phyloP scores from a whole-genome alignment of 2,329 filamentous ascomycete genomes.

The Botrytis pseudocinerea region DNA sequence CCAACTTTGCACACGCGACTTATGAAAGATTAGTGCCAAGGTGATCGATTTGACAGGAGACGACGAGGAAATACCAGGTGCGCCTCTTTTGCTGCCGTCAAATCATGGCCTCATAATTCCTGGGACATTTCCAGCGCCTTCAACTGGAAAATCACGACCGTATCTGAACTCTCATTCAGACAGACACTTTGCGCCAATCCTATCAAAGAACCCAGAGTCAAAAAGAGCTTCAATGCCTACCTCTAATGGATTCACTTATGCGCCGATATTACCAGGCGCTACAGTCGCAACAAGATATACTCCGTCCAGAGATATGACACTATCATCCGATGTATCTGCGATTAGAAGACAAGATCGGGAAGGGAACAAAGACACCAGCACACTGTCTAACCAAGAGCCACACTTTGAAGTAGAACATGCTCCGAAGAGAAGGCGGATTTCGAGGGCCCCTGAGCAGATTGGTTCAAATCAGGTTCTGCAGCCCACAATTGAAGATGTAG shows the following conservation, averaged over 20 bases:
- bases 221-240: not conserved
- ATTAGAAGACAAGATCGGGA: not conserved
- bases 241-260: not conserved
- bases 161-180: not conserved
- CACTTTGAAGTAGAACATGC: not conserved
- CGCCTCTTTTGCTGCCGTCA: not conserved
- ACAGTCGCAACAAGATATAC: not conserved
- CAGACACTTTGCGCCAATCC: slow-evolving; percentile 4
- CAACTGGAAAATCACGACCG: not conserved
- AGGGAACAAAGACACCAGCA: not conserved
- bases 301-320: not conserved
- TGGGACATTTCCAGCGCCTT: slow-evolving; percentile 4
- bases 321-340: not conserved
- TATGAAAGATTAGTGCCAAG: not conserved
- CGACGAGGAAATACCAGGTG: slow-evolving; percentile 6
- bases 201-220: not conserved
- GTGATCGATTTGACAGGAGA: slow-evolving; percentile 20
- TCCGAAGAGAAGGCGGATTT: slow-evolving; percentile 12
- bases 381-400: not conserved
- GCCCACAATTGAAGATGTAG: not conserved
- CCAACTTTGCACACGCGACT: slow-evolving; percentile 12
- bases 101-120: slow-evolving; percentile 19
- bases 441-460: no score
- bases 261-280: slow-evolving; percentile 16
- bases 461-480: not conserved